phyloP scores from a whole-genome alignment of 805 yeast species.

The Jamesozyma jinghongensis region DNA sequence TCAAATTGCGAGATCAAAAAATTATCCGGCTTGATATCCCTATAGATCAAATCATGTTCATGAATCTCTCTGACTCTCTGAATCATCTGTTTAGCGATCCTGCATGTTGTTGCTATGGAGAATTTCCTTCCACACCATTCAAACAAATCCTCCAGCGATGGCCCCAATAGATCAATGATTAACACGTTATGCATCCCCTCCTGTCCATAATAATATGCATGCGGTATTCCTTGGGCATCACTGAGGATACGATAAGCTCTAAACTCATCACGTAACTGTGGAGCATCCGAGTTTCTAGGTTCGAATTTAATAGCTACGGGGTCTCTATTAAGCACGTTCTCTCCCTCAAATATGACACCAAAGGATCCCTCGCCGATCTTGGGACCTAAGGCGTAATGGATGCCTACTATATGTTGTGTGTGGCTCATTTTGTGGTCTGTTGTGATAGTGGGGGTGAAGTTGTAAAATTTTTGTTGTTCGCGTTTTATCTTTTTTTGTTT shows the following conservation, averaged over 20 bases:
- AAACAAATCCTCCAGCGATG: constrained; percentile 89
- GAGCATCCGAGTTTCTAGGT: constrained; percentile 95
- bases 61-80: constrained; percentile 79
- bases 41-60: constrained; percentile 80
- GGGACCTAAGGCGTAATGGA: constrained; percentile 70
- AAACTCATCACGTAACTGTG: constrained; percentile 93
- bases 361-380: constrained; percentile 85
- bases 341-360: constrained; percentile 78
- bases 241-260: constrained; percentile 84
- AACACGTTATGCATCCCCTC: constrained; percentile 94
- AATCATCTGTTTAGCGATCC: constrained; percentile 93
- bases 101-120: constrained; percentile 79
- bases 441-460: too few species aligned
- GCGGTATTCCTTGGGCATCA: constrained; percentile 81
- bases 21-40: constrained; percentile 97
- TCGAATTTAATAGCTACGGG: constrained; percentile 43
- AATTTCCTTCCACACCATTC: constrained; percentile 98
- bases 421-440: too few species aligned
- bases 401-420: constrained; percentile 35
- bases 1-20: constrained; percentile 47
- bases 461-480: too few species aligned
- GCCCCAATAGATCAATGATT: constrained; percentile 91
- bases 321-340: constrained; percentile 47
- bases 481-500: too few species aligned
- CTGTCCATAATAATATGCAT: constrained; percentile 97